Evolutionary conservation across 345 rosid species (phyloP), one percentile per base, ranked within the genome.

Genomic region (Viola odorata): DNA sequence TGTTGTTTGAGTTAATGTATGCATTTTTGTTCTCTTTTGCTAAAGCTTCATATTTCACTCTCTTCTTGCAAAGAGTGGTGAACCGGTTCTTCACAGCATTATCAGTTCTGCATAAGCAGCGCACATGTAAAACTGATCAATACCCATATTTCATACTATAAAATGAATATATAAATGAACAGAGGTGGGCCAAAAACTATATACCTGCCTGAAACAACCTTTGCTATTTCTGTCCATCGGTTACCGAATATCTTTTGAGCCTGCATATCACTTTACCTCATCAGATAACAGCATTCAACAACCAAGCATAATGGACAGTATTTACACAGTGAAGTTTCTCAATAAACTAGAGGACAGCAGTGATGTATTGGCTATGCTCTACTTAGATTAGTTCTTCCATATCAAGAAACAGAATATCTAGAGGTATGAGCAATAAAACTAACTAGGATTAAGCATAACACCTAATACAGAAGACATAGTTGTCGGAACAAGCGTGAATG

Each of bases 161-260:
- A 53, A 37, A 37, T 50, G 51, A 16, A 39, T 15, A 42, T 14
- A 41, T 32, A 32, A 41, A 13, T 32, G 32, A 12, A 17, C 37
- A 14, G 41, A n/a, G 5, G 41, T 40, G 45, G 44, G 11, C 13
- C 5, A 59, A 58, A 13, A 48, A 63, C 42, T 17, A 39, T 63
- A 37, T 89, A 94, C 99, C 99, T 90, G 75, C 99, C 97, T 69
- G 97, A 88, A 74, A 94, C 96, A 84, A 90, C 96, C 84, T 94
- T 94, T 59, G 99, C 97, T 39, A 94, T 94, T 78, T 94, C 97
- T 38, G 96, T 94, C 99, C 99, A 94, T 77, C 96, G 83, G 73
- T 94, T 94, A 39, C 99, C 99, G 64, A 84, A 90, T 69, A 90
- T 70, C 72, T 82, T 86, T 64, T 94, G 99, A 37, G 99, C 97